Conservation (phyloP, 75 land plant species). For the Chamaecyparis obtusa region DNA sequence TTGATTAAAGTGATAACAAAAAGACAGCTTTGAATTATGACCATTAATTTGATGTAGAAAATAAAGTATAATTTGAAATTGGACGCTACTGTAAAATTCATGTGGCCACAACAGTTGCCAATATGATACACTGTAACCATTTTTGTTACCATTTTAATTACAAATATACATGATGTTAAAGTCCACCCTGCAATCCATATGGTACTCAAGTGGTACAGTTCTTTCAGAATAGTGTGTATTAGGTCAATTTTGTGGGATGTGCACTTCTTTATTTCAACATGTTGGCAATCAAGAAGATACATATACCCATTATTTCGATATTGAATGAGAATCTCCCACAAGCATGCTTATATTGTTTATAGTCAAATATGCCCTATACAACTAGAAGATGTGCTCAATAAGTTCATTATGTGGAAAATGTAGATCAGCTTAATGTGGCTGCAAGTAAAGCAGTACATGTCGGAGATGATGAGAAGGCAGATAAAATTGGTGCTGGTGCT, state of each 20-base stretch:
- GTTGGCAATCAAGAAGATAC: background rate
- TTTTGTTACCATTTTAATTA: too few species aligned
- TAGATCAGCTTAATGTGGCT: conserved; percentile 60
- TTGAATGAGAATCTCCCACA: background rate
- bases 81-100: too few species aligned
- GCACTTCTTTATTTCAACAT: background rate
- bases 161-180: too few species aligned
- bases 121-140: too few species aligned
- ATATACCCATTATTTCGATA: background rate
- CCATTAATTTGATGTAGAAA: too few species aligned
- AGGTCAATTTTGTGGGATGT: background rate
- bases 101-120: too few species aligned
- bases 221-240: background rate
- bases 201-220: background rate
- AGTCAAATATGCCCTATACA: background rate
- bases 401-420: background rate
- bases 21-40: too few species aligned
- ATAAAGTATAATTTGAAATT: too few species aligned
- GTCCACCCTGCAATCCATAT: background rate
- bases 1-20: too few species aligned
- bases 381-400: background rate
- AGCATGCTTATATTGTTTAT: background rate
- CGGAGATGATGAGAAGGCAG: conserved; percentile 79
- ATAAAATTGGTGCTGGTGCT: conserved; percentile 77
- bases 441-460: conserved; percentile 73